Evolutionary conservation across 495 filamentous ascomycete species (phyloP), one percentile per base, ranked within the genome.

Genomic region (Viridothelium virens): DNA sequence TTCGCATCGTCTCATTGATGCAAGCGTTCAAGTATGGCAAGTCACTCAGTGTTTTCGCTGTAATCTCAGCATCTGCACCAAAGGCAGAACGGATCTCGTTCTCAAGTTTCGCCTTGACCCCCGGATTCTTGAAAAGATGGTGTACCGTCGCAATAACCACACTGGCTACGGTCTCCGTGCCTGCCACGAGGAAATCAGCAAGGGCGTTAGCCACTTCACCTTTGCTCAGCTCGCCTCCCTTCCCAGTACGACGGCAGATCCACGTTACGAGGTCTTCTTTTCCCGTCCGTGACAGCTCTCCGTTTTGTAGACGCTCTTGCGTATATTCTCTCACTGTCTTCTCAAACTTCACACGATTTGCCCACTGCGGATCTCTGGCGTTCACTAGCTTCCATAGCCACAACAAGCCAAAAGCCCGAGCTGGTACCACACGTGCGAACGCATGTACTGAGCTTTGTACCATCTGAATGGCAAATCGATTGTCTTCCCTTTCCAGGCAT

Each of bases 111-210:
- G 70, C 62, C 38, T 84, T 71, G 0, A 74, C 72, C 0, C 74
- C 69, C 0, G 77, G 81, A 68, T 83, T 77, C 3, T 71, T 80
- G 0, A 83, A 68, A 2, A 88, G 75, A 38, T 82, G 77, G 65
- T 80, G 88, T 0, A 80, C 80, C 0, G 79, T 75, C 1, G 79
- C 81, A 2, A 77, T 76, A 34, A 90, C 74, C 1, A 82, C 63
- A 0, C 85, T 86, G 1, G 85, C 85, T 1, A 84, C 85, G 2
- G 87, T 87, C 65, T 89, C 86, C 0, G 80, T 83, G 4, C 69
- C 70, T 36, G 38, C 72, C 56, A 70, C 46, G 5, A 68, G 66
- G 2, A 72, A 36, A 18, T 65, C 50, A n/a, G 36, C 48, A 25
- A 18, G 25, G 31, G 44, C 47, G 1, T 66, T 64, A 44, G 69